phyloP scores from a whole-genome alignment of 768 basidiomycete genomes.

The Panellus pusillus region DNA sequence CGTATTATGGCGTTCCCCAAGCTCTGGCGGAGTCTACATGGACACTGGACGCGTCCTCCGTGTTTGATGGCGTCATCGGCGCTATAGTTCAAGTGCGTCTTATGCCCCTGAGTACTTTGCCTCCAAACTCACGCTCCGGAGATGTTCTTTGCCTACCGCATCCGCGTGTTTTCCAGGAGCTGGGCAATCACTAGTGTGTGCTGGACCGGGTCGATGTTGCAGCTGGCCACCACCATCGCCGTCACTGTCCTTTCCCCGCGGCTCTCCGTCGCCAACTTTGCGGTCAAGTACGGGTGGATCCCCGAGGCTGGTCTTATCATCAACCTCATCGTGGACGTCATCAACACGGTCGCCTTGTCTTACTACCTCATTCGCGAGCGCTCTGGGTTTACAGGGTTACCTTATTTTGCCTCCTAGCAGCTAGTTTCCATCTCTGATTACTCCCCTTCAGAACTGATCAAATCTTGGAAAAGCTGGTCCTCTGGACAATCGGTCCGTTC shows the following conservation, averaged over 20 bases:
- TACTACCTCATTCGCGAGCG: neutral
- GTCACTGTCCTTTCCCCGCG: neutral
- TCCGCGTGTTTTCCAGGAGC: neutral
- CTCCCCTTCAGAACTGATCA: neutral
- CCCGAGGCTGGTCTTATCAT: neutral
- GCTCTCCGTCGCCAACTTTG: neutral
- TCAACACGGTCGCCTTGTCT: neutral
- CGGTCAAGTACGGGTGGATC: no score
- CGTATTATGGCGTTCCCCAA: conserved; percentile 1
- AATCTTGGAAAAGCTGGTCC: neutral
- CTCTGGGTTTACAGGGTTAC: neutral
- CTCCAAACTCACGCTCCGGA: neutral
- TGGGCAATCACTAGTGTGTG: neutral
- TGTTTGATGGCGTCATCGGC: neutral
- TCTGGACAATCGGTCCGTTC: neutral
- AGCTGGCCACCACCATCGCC: neutral
- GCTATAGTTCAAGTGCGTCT: neutral
- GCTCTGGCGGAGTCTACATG: neutral
- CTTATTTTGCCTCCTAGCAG: neutral
- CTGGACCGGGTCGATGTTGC: neutral
- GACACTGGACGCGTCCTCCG: neutral
- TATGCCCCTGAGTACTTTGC: neutral
- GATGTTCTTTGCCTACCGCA: conserved; percentile 2
- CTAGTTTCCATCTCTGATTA: neutral
- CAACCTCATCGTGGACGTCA: neutral